Percentiles rank a stretch among this genome's conserved stretches.
phyloP scores from a whole-genome alignment of 2,329 filamentous ascomycete genomes.

The Venturia aucupariae region DNA sequence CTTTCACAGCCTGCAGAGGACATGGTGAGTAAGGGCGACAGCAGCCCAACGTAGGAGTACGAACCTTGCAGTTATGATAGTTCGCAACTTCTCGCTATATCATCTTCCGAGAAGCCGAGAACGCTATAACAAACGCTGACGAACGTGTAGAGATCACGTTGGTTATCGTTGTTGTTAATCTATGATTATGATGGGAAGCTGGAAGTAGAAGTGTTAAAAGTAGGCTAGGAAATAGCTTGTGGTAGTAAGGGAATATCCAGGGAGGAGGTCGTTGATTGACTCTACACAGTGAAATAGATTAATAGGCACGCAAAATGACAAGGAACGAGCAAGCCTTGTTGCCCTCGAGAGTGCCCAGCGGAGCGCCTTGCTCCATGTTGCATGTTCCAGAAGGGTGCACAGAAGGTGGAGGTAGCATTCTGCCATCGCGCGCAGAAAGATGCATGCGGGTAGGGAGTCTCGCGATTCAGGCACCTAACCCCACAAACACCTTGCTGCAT shows the following conservation, averaged over 20 bases:
- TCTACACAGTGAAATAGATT: conserved; percentile 4
- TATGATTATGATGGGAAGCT: conserved; percentile 1
- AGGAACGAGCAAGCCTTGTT: too few species aligned
- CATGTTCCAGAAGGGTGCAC: background rate
- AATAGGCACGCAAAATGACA: conserved; percentile 1
- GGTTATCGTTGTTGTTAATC: background rate
- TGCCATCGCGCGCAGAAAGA: too few species aligned
- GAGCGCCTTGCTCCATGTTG: background rate
- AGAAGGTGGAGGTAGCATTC: too few species aligned
- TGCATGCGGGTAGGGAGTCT: too few species aligned
- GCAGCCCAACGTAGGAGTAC: background rate
- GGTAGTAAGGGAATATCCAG: background rate
- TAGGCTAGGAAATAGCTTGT: background rate
- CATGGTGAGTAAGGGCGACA: background rate
- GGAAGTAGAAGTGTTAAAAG: background rate
- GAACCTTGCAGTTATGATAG: background rate
- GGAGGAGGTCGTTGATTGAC: background rate
- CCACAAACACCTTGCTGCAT: too few species aligned
- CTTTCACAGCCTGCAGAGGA: background rate
- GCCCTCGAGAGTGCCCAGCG: background rate
- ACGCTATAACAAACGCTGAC: conserved; percentile 2
- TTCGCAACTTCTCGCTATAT: background rate
- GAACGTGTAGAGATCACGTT: background rate
- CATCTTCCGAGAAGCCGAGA: conserved; percentile 5
- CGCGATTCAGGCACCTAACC: too few species aligned